Evolutionary conservation across 2,329 filamentous ascomycete genomes (phyloP).

Genomic region (Cladophialophora exuberans): DNA sequence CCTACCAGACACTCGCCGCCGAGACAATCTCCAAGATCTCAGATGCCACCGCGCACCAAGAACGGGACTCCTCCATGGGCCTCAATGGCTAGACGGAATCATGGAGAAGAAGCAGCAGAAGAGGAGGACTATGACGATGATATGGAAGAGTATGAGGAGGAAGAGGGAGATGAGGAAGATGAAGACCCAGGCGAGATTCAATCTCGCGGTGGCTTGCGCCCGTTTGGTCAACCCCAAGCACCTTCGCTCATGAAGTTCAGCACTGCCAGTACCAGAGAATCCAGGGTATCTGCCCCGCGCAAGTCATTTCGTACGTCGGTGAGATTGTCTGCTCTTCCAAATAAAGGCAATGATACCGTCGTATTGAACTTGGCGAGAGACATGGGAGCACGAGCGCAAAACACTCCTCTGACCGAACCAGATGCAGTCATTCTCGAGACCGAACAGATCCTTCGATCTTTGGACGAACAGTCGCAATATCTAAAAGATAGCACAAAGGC

Average conservation of each 20-base stretch:
- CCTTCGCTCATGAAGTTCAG: slow-evolving; percentile 43
- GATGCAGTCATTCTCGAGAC: slow-evolving; percentile 74
- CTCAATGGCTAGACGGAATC: slow-evolving; percentile 35
- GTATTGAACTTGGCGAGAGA: slow-evolving; percentile 74
- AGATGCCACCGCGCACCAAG: slow-evolving; percentile 39
- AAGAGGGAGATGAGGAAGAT: slow-evolving; percentile 17
- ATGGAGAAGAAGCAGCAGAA: slow-evolving; percentile 42
- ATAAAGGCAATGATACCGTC: slow-evolving; percentile 59
- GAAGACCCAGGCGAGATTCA: slow-evolving; percentile 23
- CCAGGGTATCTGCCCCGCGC: slow-evolving; percentile 34
- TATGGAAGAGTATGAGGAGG: slow-evolving; percentile 45
- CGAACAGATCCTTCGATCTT: slow-evolving; percentile 68
- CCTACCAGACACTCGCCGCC: slow-evolving; percentile 44
- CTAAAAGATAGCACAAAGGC: slow-evolving; percentile 39
- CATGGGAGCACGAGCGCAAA: slow-evolving; percentile 60
- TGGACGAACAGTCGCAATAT: slow-evolving; percentile 58
- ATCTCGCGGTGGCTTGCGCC: slow-evolving; percentile 13
- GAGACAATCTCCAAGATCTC: slow-evolving; percentile 36
- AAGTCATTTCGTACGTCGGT: slow-evolving; percentile 20
- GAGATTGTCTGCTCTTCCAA: slow-evolving; percentile 35
- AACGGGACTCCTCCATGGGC: slow-evolving; percentile 29
- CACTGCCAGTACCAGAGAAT: slow-evolving; percentile 45
- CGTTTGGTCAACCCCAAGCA: slow-evolving; percentile 14
- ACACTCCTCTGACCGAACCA: slow-evolving; percentile 68
- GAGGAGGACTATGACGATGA: slow-evolving; percentile 33